A percentile compares a stretch with the other conserved stretches of the same genome.
phyloP scores from a whole-genome alignment of 805 yeast species.

The Lipomyces japonicus region DNA sequence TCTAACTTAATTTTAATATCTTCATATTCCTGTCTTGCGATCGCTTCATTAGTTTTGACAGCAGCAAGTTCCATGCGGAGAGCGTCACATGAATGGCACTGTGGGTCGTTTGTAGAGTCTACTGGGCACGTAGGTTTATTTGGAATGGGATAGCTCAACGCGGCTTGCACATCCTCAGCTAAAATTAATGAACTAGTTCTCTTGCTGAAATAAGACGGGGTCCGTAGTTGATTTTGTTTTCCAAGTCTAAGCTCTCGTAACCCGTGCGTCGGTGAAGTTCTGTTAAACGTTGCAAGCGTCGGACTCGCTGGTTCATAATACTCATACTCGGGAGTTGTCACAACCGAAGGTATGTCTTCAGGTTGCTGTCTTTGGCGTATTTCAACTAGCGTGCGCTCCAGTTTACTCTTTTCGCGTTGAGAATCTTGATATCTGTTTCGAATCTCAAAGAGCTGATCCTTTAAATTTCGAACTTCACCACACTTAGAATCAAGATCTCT shows the following conservation, averaged over 20 bases:
- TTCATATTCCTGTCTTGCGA: conserved; percentile 35
- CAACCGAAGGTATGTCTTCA: neutral
- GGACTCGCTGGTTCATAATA: conserved; percentile 15
- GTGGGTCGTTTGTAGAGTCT: neutral
- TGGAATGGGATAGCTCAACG: neutral
- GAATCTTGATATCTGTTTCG: conserved; percentile 22
- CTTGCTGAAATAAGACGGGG: conserved; percentile 8
- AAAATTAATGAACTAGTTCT: conserved; percentile 23
- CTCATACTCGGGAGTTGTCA: conserved; percentile 20
- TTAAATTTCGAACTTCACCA: conserved; percentile 26
- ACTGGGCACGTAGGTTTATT: neutral
- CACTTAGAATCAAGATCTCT: conserved; percentile 24
- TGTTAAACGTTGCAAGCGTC: neutral
- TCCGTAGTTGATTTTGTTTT: conserved; percentile 18
- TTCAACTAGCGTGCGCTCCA: conserved; percentile 22
- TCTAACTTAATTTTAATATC: conserved; percentile 29
- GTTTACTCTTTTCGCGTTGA: conserved; percentile 18
- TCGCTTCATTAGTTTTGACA: conserved; percentile 34
- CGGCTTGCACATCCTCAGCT: conserved; percentile 10
- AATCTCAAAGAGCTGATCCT: conserved; percentile 25
- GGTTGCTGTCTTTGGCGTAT: conserved; percentile 17
- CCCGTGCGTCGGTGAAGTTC: conserved; percentile 3
- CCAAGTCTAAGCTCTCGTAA: conserved; percentile 25
- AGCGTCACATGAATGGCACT: conserved; percentile 33
- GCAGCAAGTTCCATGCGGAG: conserved; percentile 34